Percentiles rank a stretch among this genome's conserved stretches.
phyloP scores from a whole-genome alignment of 768 basidiomycete genomes.

The Heimioporus sp. region DNA sequence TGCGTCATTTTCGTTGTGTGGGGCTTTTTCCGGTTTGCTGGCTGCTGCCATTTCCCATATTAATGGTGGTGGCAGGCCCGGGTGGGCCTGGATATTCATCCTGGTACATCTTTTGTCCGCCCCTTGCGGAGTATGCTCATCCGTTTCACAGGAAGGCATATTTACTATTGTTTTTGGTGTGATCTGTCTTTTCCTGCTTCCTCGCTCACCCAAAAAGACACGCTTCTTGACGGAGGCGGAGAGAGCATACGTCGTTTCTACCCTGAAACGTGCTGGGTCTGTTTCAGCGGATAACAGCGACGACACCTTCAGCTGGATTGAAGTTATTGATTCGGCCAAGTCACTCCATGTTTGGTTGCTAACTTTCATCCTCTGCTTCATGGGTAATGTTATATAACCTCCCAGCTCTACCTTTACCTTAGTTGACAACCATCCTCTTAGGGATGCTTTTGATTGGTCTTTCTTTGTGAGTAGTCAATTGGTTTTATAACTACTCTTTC shows the following conservation, averaged over 20 bases:
- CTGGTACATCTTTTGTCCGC: neutral
- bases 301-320: conserved; percentile 57
- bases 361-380: conserved; percentile 49
- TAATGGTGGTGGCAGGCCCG: too few relatives aligned
- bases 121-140: neutral
- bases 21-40: too few relatives aligned
- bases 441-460: conserved; percentile 16
- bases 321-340: conserved; percentile 47
- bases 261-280: conserved; percentile 24
- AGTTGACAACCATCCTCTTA: conserved; percentile 9
- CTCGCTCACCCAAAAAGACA: conserved; percentile 41
- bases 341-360: conserved; percentile 57
- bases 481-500: conserved; percentile 8
- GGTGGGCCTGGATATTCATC: too few relatives aligned
- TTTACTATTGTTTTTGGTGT: conserved; percentile 62
- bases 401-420: neutral
- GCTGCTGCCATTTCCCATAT: too few relatives aligned
- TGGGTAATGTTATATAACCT: conserved; percentile 35
- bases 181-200: conserved; percentile 47
- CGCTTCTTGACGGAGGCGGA: conserved; percentile 52
- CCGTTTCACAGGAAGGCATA: conserved; percentile 46
- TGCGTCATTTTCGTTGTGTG: too few relatives aligned
- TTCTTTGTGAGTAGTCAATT: conserved; percentile 19
- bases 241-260: conserved; percentile 41
- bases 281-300: conserved; percentile 39